phyloP scores from a whole-genome alignment of 1,139 yeast genomes.

The Pichia sp. region DNA sequence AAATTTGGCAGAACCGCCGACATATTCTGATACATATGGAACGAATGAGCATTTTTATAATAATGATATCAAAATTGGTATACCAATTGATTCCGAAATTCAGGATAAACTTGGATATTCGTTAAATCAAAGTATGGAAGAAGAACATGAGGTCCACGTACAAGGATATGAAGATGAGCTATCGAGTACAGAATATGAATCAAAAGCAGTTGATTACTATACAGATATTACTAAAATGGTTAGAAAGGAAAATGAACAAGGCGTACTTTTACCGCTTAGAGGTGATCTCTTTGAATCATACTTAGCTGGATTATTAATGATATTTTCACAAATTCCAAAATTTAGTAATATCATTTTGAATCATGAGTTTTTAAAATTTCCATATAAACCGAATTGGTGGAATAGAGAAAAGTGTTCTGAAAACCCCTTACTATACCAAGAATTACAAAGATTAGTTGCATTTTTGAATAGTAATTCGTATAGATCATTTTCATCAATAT shows the following conservation, averaged over 20 bases:
- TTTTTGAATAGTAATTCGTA: slow-evolving; percentile 35
- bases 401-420: slow-evolving; percentile 30
- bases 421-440: slow-evolving; percentile 23
- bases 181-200: not conserved
- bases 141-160: not conserved
- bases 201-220: slow-evolving; percentile 21
- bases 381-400: slow-evolving; percentile 41
- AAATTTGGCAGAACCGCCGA: slow-evolving; percentile 1
- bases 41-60: not conserved
- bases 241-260: slow-evolving; percentile 21
- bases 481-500: slow-evolving; percentile 36
- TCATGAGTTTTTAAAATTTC: slow-evolving; percentile 33
- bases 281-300: slow-evolving; percentile 31
- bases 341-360: slow-evolving; percentile 33
- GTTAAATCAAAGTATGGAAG: not conserved
- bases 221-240: slow-evolving; percentile 26
- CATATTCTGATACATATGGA: not conserved
- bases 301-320: slow-evolving; percentile 37
- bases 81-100: slow-evolving; percentile 6
- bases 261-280: slow-evolving; percentile 34
- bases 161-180: not conserved
- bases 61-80: not conserved
- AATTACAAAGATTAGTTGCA: slow-evolving; percentile 39
- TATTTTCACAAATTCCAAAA: slow-evolving; percentile 38
- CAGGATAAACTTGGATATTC: slow-evolving; percentile 1